phyloP scores from a whole-genome alignment of 805 yeast species.

The Candida takata region DNA sequence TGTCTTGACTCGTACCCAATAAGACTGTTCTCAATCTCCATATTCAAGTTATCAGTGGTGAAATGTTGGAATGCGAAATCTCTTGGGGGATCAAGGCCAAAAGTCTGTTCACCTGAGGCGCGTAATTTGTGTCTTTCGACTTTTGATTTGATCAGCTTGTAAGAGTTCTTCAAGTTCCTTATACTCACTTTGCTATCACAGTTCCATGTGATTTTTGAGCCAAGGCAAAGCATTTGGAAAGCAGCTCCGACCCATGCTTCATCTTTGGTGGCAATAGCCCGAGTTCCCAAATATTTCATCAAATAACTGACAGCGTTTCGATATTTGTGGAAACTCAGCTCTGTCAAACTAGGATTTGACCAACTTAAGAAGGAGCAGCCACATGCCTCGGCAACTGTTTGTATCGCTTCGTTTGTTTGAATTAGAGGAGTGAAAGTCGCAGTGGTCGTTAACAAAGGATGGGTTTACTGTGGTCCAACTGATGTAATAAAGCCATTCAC shows the following conservation, averaged over 20 bases:
- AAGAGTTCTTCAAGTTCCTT: conserved; percentile 29
- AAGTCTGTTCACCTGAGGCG: neutral
- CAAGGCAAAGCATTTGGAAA: conserved; percentile 31
- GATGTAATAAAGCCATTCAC: conserved; percentile 34
- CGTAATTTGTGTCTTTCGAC: neutral
- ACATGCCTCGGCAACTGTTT: conserved; percentile 33
- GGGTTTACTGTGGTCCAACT: conserved; percentile 36
- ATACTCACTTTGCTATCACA: conserved; percentile 9
- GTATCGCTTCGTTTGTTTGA: conserved; percentile 22
- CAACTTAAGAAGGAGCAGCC: conserved; percentile 34
- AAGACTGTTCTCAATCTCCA: conserved; percentile 20
- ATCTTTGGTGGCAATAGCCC: conserved; percentile 2
- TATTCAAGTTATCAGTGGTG: conserved; percentile 12
- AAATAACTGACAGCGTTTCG: conserved; percentile 20
- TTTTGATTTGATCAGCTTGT: conserved; percentile 28
- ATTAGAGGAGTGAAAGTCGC: conserved; percentile 35
- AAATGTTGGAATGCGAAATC: neutral
- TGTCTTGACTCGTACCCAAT: conserved; percentile 1
- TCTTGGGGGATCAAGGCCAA: neutral
- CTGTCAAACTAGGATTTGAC: conserved; percentile 23
- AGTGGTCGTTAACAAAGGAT: conserved; percentile 32
- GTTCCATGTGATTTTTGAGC: conserved; percentile 28
- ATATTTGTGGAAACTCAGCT: conserved; percentile 20
- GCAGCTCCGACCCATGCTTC: conserved; percentile 36
- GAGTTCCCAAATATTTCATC: neutral